Evolutionary conservation across 768 basidiomycete genomes (phyloP), one percentile per base, ranked within the genome.

Genomic region (Pisolithus albus): DNA sequence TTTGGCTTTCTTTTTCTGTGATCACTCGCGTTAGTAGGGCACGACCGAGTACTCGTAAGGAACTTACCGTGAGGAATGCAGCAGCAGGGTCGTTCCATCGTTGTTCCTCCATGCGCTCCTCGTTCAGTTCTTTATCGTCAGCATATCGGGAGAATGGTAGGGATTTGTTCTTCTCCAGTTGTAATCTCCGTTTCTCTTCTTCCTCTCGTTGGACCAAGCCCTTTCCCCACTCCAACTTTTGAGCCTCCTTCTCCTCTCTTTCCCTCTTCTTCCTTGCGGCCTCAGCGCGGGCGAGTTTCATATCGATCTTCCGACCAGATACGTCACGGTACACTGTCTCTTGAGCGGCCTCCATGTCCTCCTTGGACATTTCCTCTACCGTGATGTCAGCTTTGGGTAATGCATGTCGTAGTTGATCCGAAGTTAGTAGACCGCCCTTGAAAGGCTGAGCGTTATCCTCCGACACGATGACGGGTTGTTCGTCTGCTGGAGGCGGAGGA

Each of bases 11-110:
- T 85, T 84, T 78, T 88, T 88, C 88, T 92, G 61, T 50, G 56
- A 23, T 28, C 47, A 51, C 38, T 34, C 44, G 18, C 15, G 46
- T 58, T 23, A 53, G 46, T 49, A 50, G 46, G 42, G 36, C 15
- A 46, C 16, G 24, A n/a, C 5, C 54, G 21, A 5, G 24, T 16
- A n/a, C 19, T 32, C 0, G 10, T 19, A 48, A 39, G 36, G 36
- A 28, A 61, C 84, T 59, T 50, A 95, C 94, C 54, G 88, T 88
- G 55, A 98, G 67, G 74, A 98, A 99, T 19, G 84, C 85, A 7
- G 92, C 90, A 5, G 94, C 95, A n/a, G 96, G 96, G 68, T 98
- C 96, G 62, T 97, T 95, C 93, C 94, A 97, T 15, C 91, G 66
- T 37, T 88, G 85, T 61, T 83, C 82, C 19, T 85, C 77, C 69